These are phyloP conservation scores for Amylostereum areolatum DNA, from an alignment of 1,284 basidiomycete genomes.

Conservation along the genomic window DNA sequence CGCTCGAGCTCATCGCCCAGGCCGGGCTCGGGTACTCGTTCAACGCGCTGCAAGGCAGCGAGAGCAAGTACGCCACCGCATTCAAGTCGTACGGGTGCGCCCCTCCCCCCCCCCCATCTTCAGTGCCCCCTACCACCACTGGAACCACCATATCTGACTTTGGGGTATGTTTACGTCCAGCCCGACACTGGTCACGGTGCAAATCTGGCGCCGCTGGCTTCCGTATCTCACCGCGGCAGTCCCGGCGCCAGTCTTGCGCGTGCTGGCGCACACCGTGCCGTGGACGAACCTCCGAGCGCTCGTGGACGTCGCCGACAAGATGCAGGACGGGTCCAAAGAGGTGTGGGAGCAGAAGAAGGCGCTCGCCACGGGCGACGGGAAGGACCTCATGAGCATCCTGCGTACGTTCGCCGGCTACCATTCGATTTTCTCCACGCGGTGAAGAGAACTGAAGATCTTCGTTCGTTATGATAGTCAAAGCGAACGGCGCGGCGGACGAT, in stretches of 20 bases:
- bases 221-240: conserved; percentile 13
- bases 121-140: too few species aligned
- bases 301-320: conserved; percentile 27
- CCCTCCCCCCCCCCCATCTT: too few species aligned
- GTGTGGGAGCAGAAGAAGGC: conserved; percentile 34
- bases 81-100: conserved; percentile 39
- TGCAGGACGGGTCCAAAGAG: conserved; percentile 36
- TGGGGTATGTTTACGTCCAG: conserved; percentile 7
- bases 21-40: conserved; percentile 30
- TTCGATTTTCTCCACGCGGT: not conserved
- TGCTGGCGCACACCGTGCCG: conserved; percentile 13
- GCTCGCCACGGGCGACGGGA: conserved; percentile 31
- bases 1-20: conserved; percentile 19
- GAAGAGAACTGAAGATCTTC: not conserved
- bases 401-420: conserved; percentile 21
- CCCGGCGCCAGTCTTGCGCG: conserved; percentile 8
- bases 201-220: not conserved
- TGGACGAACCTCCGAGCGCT: conserved; percentile 10
- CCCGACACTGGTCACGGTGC: not conserved
- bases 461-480: conserved; percentile 12
- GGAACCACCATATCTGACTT: too few species aligned
- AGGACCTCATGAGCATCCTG: conserved; percentile 42
- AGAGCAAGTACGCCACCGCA: conserved; percentile 21
- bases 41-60: conserved; percentile 20
- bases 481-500: conserved; percentile 10